phyloP scores from a whole-genome alignment of 2,329 filamentous ascomycete genomes.

The Aplosporella prunicola region DNA sequence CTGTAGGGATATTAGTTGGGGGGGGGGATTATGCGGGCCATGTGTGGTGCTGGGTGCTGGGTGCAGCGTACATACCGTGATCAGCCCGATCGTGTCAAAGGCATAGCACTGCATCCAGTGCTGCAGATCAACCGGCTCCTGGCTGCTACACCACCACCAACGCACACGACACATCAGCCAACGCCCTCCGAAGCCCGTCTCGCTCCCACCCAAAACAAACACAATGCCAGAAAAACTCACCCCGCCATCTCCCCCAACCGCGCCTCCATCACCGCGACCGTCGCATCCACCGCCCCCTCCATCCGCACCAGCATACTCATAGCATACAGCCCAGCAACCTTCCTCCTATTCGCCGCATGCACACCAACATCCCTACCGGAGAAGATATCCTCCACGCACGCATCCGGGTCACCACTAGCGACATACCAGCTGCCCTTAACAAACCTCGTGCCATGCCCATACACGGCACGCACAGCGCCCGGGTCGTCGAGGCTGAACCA shows the following conservation, averaged over 20 bases:
- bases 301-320: constrained; percentile 35
- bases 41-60: neutral
- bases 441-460: constrained; percentile 39
- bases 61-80: constrained; percentile 32
- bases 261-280: no score
- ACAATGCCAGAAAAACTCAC: no score
- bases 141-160: no score
- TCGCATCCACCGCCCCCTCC: constrained; percentile 23
- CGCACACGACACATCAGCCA: no score
- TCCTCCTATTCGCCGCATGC: constrained; percentile 1
- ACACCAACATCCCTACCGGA: constrained; percentile 33
- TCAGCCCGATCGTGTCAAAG: constrained; percentile 44
- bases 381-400: constrained; percentile 47
- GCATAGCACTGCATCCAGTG: constrained; percentile 41
- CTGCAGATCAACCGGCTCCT: constrained; percentile 30
- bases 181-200: no score
- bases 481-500: constrained; percentile 24
- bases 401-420: constrained; percentile 44
- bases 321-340: neutral
- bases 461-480: constrained; percentile 21
- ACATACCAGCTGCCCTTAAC: constrained; percentile 41
- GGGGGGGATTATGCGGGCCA: neutral
- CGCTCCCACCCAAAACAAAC: no score
- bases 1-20: constrained; percentile 10
- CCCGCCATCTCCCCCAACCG: no score